Evolutionary conservation across 495 filamentous ascomycete genomes (phyloP), one percentile per base, ranked within the genome.

Genomic region (Astrothelium subdiscretum): DNA sequence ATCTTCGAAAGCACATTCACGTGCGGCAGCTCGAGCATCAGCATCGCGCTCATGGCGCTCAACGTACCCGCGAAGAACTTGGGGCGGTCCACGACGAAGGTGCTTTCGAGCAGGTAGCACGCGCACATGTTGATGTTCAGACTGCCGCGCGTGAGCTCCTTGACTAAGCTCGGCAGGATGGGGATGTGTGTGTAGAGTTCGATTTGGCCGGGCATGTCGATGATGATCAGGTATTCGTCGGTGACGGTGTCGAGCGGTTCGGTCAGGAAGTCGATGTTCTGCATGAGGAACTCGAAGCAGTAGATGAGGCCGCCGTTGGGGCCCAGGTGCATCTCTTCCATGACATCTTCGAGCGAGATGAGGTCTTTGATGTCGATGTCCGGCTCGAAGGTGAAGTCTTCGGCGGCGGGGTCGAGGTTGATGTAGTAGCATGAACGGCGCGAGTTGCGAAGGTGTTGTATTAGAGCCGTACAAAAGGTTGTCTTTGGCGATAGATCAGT

Each of bases 171-270:
- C 2, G 94, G 94, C 27, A 98, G 77, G 68, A 97, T 86, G 13
- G 94, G 94, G 31, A 97, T 87, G 71, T 98, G 94, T 13, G 94
- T 97, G 78, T 97, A 98, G 31, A 98, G 88, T 75, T 98, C 94
- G 74, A 98, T 97, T 75, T 98, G 94, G 27, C 94, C 94, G 0
- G 94, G 94, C 88, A 97, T 96, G 74, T 98, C 94, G 78, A 98
- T 90, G 58, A 98, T 87, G 70, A 96, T 94, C 44, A 98, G 79
- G 73, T 95, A 96, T 69, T 98, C 94, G 65, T 98, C 94, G 4
- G 88, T 90, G 15, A 96, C 79, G 43, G 87, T 83, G 63, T 96
- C 91, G 20, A 98, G 85, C 0, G 85, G 80, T 58, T 95, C 89
- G 44, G 89, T 90, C 38, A 98, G 78, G 78, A 95, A 98, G 71